Evolutionary conservation across 257 asterid species (phyloP), one percentile per base, ranked within the genome.

Genomic region (Gynochthodes officinalis): DNA sequence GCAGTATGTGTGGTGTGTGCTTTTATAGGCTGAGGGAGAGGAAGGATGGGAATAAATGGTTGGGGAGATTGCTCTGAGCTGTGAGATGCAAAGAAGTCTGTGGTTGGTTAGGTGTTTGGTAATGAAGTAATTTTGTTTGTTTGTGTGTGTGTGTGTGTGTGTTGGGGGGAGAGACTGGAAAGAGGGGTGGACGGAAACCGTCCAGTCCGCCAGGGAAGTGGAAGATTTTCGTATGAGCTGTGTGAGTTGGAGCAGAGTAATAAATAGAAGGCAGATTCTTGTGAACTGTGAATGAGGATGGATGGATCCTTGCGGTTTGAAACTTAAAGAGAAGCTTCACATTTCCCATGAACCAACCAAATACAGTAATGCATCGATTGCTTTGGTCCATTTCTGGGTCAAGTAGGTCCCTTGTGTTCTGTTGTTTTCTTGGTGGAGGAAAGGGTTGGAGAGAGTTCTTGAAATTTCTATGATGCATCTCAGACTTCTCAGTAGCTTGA

Each of bases 261-360:
- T 52, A 52, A 19, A 62, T 62, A 62, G 66, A 61, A 60, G 27
- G n/a, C 43, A n/a, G n/a, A n/a, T n/a, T n/a, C n/a, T n/a, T n/a
- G n/a, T n/a, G n/a, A n/a, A n/a, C n/a, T 21, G 16, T 16, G 25
- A 16, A 18, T 46, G 43, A 12, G 25, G 28, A 14, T 18, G 8
- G 46, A 4, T n/a, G n/a, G n/a, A n/a, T n/a, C n/a, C n/a, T n/a
- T n/a, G n/a, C n/a, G n/a, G n/a, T n/a, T n/a, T n/a, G n/a, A n/a
- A n/a, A n/a, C n/a, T n/a, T n/a, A n/a, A n/a, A n/a, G n/a, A n/a
- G n/a, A n/a, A n/a, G n/a, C n/a, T n/a, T n/a, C n/a, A n/a, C n/a
- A n/a, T n/a, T n/a, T n/a, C n/a, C n/a, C n/a, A n/a, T n/a, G n/a
- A n/a, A n/a, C n/a, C n/a, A n/a, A n/a, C n/a, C n/a, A n/a, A n/a